Evolutionary conservation across 2,329 filamentous ascomycete species (phyloP), one percentile per base, ranked within the genome.

Genomic region (Sarocladium brachiariae): DNA sequence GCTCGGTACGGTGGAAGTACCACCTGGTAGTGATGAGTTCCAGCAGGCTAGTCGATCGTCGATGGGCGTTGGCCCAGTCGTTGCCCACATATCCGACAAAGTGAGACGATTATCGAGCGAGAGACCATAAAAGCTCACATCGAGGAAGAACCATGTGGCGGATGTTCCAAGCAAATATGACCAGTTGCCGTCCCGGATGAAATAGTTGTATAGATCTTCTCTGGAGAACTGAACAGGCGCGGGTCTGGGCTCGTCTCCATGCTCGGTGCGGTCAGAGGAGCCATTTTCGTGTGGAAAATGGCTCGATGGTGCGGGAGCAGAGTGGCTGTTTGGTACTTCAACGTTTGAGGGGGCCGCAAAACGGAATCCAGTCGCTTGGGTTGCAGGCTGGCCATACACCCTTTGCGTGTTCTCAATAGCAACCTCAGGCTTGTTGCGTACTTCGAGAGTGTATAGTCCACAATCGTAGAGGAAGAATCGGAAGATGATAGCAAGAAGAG

Each of bases 401-500:
- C 75, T 70, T 43, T 81, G 78, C 0, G 80, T 82, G 43, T 84
- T 78, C 53, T 76, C 70, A 31, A 83, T 72, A 10, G 80, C 80
- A 38, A 77, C 73, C 5, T 73, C 72, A 18, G 43, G 43, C 24
- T 47, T 47, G 16, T 47, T 47, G 11, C 43, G 43, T 4, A 47
- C 43, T 23, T 47, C 43, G n/a, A 47, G 43, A 21, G 9, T 47
- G 21, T 47, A 47, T 25, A 47, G 27, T 13, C 43, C 43, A 16
- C 43, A 47, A 23, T 47, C 43, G 27, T 47, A 47, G 3, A 47
- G 25, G 27, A 47, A 47, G 27, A 86, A 81, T 16, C 83, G 78
- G 58, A 85, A 85, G 34, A 83, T 70, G 53, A 84, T 80, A 56
- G 83, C 82, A 8, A 86, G 67, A 11, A 81, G 66, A 3, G 81